A percentile compares a stretch with the other conserved stretches of the same genome.
phyloP scores from a whole-genome alignment of 176 grass and related monocot species.

The Puccinellia tenuiflora region DNA sequence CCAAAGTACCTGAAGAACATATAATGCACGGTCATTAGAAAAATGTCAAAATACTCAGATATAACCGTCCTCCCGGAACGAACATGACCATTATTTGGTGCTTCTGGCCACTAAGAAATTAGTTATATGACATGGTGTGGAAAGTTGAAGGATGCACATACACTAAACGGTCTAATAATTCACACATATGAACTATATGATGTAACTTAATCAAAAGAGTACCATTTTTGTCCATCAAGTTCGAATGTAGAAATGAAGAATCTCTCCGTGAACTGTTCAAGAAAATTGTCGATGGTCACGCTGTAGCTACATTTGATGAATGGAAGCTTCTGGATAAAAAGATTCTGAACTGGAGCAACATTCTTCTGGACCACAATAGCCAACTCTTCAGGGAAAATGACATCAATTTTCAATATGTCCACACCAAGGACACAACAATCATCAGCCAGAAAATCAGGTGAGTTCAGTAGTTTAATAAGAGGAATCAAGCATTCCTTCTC shows the following conservation, averaged over 20 bases:
- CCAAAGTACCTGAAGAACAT: neutral
- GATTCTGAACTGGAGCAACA: neutral
- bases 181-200: neutral
- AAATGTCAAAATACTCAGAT: neutral
- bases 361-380: neutral
- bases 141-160: neutral
- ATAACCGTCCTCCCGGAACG: neutral
- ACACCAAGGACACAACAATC: conserved; percentile 25
- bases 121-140: neutral
- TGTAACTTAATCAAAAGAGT: neutral
- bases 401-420: neutral
- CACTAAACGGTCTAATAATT: neutral
- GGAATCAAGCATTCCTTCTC: neutral
- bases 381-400: neutral
- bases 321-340: neutral
- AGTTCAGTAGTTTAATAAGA: conserved; percentile 8
- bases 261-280: neutral
- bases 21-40: neutral
- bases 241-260: conserved; percentile 6
- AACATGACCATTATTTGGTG: neutral
- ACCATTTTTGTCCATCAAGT: conserved; percentile 12
- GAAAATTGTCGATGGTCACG: conserved; percentile 1
- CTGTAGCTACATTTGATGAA: conserved; percentile 7
- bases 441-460: conserved; percentile 21
- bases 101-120: neutral